Conservation (phyloP, 352 stramenopile genomes). For the Phytophthora sp. region DNA sequence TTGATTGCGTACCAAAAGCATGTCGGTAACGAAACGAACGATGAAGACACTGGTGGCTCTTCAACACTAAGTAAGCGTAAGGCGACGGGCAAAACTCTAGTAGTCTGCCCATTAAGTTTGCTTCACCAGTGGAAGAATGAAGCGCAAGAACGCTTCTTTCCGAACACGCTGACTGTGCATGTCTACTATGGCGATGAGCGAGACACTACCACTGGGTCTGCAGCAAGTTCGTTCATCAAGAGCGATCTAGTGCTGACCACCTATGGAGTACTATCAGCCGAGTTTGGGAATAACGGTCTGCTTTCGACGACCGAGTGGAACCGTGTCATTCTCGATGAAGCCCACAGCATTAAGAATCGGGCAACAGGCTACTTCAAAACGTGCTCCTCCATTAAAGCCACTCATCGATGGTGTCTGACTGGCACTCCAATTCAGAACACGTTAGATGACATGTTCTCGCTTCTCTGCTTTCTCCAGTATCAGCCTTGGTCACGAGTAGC, state of each 20-base stretch:
- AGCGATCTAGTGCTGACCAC: slow-evolving; percentile 86
- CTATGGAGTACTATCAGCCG: slow-evolving; percentile 80
- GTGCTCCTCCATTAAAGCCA: slow-evolving; percentile 56
- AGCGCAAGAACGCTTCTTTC: slow-evolving; percentile 64
- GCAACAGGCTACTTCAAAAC: slow-evolving; percentile 73
- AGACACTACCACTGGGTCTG: slow-evolving; percentile 11
- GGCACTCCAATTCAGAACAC: slow-evolving; percentile 92
- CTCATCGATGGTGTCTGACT: slow-evolving; percentile 90
- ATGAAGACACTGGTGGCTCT: neutral
- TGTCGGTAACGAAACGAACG: slow-evolving; percentile 18
- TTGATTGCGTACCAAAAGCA: slow-evolving; percentile 68
- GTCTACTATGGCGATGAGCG: slow-evolving; percentile 83
- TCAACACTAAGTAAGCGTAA: slow-evolving; percentile 5
- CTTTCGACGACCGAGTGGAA: slow-evolving; percentile 64
- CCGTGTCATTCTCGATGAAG: slow-evolving; percentile 92
- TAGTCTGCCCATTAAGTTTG: slow-evolving; percentile 88
- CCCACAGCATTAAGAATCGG: slow-evolving; percentile 92
- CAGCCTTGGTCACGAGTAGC: slow-evolving; percentile 81
- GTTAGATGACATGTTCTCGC: slow-evolving; percentile 86
- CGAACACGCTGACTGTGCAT: slow-evolving; percentile 55
- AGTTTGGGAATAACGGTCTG: slow-evolving; percentile 62
- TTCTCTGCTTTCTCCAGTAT: slow-evolving; percentile 87
- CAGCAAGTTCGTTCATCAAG: slow-evolving; percentile 22
- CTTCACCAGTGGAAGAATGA: slow-evolving; percentile 91
- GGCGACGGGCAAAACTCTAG: slow-evolving; percentile 63